Conservation (phyloP, 208 protist species). For the Trypanosomatidae sp. region DNA sequence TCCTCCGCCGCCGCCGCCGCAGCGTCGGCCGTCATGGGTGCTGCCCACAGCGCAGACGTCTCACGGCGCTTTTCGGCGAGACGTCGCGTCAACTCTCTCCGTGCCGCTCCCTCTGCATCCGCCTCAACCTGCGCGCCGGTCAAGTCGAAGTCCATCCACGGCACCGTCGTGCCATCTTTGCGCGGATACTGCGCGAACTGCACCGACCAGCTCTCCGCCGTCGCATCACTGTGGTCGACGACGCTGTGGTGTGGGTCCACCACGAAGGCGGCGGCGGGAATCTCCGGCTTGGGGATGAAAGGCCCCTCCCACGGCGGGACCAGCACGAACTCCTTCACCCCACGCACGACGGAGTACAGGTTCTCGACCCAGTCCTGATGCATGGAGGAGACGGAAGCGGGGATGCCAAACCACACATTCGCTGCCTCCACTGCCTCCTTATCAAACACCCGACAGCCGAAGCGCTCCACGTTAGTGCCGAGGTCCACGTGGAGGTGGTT, state of each 20-base stretch:
- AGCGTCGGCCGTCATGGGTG: background rate
- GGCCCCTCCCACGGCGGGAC: constrained; percentile 87
- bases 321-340: constrained; percentile 91
- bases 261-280: constrained; percentile 61
- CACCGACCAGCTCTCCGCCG: constrained; percentile 23
- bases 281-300: constrained; percentile 79
- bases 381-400: constrained; percentile 76
- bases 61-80: constrained; percentile 28
- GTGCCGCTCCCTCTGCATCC: constrained; percentile 22
- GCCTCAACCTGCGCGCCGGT: constrained; percentile 42
- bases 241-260: constrained; percentile 32
- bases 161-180: constrained; percentile 65
- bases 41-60: background rate
- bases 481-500: constrained; percentile 69
- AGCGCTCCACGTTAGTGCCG: constrained; percentile 42
- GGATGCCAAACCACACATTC: constrained; percentile 91
- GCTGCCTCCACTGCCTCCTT: constrained; percentile 67
- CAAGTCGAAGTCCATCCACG: constrained; percentile 90
- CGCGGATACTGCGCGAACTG: constrained; percentile 44
- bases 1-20: constrained; percentile 8
- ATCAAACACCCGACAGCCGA: constrained; percentile 71
- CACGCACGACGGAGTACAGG: constrained; percentile 88
- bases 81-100: constrained; percentile 20
- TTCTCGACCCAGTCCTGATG: constrained; percentile 95
- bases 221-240: constrained; percentile 16